Evolutionary conservation across 208 protist species (phyloP).

Genomic region (Crithidia fasciculata): DNA sequence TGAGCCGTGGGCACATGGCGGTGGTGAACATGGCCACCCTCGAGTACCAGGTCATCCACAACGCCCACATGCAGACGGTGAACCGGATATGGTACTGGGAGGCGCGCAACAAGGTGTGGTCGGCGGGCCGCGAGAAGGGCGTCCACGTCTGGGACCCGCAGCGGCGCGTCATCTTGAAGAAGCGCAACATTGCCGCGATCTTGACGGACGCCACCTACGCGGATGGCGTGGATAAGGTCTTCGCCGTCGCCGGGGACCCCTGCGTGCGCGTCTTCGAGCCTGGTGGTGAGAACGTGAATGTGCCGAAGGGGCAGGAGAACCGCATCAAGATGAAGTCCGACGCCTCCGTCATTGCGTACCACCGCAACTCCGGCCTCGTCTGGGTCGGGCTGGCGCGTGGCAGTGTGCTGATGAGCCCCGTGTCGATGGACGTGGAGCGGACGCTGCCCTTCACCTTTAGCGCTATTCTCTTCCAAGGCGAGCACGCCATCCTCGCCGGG

Average conservation of each 20-base stretch:
- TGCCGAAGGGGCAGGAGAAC: slow-evolving; percentile 56
- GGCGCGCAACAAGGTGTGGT: slow-evolving; percentile 77
- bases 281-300: slow-evolving; percentile 69
- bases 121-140: slow-evolving; percentile 84
- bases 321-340: slow-evolving; percentile 70
- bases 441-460: slow-evolving; percentile 58
- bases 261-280: slow-evolving; percentile 85
- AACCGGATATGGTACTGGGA: slow-evolving; percentile 76
- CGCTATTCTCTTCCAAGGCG: slow-evolving; percentile 69
- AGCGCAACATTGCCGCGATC: slow-evolving; percentile 85
- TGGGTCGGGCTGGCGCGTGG: slow-evolving; percentile 66
- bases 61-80: slow-evolving; percentile 78
- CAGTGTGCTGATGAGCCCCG: slow-evolving; percentile 71
- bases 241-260: slow-evolving; percentile 78
- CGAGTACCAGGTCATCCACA: slow-evolving; percentile 52
- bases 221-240: slow-evolving; percentile 59
- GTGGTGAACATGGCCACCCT: slow-evolving; percentile 71
- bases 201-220: slow-evolving; percentile 74
- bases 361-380: slow-evolving; percentile 56
- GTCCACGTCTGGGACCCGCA: slow-evolving; percentile 88
- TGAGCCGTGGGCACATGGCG: slow-evolving; percentile 68
- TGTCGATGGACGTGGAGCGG: slow-evolving; percentile 46
- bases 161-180: slow-evolving; percentile 71
- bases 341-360: slow-evolving; percentile 73
- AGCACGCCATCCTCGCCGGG: slow-evolving; percentile 74